phyloP scores from a whole-genome alignment of 2,329 filamentous ascomycete genomes.

The Cucurbitaria berberidis region DNA sequence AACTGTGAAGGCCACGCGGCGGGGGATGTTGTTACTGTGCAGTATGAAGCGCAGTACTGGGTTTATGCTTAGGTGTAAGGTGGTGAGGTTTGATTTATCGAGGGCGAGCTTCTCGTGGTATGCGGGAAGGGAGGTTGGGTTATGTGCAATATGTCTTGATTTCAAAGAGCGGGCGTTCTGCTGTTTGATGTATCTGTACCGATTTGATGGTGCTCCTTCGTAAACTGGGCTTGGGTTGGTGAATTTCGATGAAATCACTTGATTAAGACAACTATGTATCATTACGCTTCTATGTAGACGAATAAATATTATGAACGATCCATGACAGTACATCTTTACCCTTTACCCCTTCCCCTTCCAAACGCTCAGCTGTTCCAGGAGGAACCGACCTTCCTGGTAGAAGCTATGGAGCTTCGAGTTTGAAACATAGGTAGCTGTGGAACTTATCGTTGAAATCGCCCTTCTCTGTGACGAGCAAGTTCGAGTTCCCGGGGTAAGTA shows the following conservation, averaged over 20 bases:
- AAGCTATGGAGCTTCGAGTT: neutral
- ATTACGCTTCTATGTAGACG: neutral
- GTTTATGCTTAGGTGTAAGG: slow-evolving; percentile 50
- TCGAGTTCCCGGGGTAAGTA: slow-evolving; percentile 16
- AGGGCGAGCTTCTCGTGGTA: neutral
- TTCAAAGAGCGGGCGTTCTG: neutral
- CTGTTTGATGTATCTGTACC: neutral
- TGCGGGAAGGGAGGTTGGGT: neutral
- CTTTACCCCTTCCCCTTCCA: neutral
- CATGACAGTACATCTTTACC: neutral
- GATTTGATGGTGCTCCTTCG: neutral
- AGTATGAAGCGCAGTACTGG: slow-evolving; percentile 85
- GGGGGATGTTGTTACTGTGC: slow-evolving; percentile 67
- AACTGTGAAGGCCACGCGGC: slow-evolving; percentile 64
- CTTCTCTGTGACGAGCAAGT: slow-evolving; percentile 21
- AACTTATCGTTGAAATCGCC: slow-evolving; percentile 30
- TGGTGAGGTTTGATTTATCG: no score
- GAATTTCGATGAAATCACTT: neutral
- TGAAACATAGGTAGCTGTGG: slow-evolving; percentile 20
- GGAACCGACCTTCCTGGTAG: no score
- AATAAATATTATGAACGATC: neutral
- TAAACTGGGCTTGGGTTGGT: neutral
- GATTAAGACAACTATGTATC: neutral
- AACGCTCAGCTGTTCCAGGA: neutral
- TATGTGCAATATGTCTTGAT: neutral